Conservation (phyloP, 2,329 filamentous ascomycete species). For the Zymoseptoria pseudotritici region DNA sequence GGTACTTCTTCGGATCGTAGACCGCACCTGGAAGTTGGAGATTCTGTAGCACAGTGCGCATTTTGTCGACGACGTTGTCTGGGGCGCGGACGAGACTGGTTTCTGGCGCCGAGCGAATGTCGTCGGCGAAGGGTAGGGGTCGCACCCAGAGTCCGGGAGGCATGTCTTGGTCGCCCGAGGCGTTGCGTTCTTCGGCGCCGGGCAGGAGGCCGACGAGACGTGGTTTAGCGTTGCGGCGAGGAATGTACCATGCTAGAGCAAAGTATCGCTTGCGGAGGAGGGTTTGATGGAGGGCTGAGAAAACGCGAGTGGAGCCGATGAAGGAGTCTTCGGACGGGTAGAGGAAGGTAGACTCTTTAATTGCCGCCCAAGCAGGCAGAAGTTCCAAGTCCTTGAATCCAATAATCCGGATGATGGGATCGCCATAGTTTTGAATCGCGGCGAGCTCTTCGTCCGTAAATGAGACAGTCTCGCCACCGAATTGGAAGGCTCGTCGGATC, state of each 20-base stretch:
- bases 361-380: constrained; percentile 75
- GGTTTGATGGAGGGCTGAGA: constrained; percentile 84
- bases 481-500: constrained; percentile 88
- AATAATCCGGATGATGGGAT: constrained; percentile 76
- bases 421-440: constrained; percentile 68
- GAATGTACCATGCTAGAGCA: constrained; percentile 81
- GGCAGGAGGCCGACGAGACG: constrained; percentile 75
- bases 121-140: constrained; percentile 81
- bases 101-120: constrained; percentile 69
- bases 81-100: constrained; percentile 51
- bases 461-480: constrained; percentile 80
- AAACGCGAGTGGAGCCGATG: constrained; percentile 85
- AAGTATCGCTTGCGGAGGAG: constrained; percentile 72
- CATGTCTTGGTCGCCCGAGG: constrained; percentile 60
- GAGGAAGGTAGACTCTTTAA: constrained; percentile 82
- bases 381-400: constrained; percentile 79
- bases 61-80: constrained; percentile 66
- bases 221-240: constrained; percentile 72
- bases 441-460: constrained; percentile 82
- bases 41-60: constrained; percentile 76
- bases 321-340: constrained; percentile 88
- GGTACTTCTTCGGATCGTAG: constrained; percentile 81
- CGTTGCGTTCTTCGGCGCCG: constrained; percentile 58
- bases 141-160: constrained; percentile 85
- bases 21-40: constrained; percentile 77